Conservation (phyloP, 305 asterid species). For the Ilex paraguariensis region DNA sequence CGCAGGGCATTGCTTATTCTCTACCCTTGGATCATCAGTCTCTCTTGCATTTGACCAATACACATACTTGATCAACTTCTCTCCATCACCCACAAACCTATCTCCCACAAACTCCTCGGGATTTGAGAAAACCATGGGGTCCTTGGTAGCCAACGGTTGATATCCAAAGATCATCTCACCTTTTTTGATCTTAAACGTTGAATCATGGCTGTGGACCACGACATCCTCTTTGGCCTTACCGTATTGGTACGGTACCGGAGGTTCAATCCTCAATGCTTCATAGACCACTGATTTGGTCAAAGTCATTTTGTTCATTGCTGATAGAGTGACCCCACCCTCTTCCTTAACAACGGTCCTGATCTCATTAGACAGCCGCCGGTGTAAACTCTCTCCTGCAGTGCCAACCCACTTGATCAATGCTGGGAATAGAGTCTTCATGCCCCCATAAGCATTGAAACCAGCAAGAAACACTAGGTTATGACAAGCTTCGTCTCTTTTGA, state of each 20-base stretch:
- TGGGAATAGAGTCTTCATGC: constrained; percentile 39
- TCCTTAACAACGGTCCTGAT: constrained; percentile 30
- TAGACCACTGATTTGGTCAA: too few relatives aligned
- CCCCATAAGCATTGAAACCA: constrained; percentile 57
- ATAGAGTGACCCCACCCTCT: constrained; percentile 21
- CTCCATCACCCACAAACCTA: constrained; percentile 37
- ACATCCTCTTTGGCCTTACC: constrained; percentile 32
- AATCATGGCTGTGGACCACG: constrained; percentile 27
- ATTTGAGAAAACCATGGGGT: constrained; percentile 22
- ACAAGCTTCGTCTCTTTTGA: constrained; percentile 47
- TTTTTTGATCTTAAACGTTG: constrained; percentile 24
- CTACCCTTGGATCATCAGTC: constrained; percentile 30
- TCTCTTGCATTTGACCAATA: constrained; percentile 52
- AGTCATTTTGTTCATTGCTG: too few relatives aligned
- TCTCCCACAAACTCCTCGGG: constrained; percentile 30
- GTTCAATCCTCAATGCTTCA: constrained; percentile 35
- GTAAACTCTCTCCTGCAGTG: constrained; percentile 31
- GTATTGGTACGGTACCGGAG: constrained; percentile 42
- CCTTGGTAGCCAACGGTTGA: constrained; percentile 36
- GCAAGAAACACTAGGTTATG: constrained; percentile 51
- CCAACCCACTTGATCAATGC: constrained; percentile 37
- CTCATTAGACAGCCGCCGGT: constrained; percentile 35
- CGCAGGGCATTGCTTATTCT: constrained; percentile 44
- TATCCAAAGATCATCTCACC: constrained; percentile 47
- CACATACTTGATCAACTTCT: constrained; percentile 29